Base-by-base conservation (phyloP, 768 basidiomycete genomes). In the Suillus spraguei region DNA sequence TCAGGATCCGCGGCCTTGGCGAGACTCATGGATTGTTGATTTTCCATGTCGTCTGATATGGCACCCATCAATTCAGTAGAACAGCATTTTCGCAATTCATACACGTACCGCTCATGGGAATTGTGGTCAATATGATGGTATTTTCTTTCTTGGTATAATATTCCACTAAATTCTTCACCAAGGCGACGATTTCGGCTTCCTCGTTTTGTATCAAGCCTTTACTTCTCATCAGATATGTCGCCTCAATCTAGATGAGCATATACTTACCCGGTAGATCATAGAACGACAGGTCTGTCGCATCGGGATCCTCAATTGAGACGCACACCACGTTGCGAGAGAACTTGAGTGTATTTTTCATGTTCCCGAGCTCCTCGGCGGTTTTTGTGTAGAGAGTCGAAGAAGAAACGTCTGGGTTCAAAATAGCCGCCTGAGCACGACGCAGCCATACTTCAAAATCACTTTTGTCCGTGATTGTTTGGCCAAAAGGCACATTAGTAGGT, bases 101-200 rank as follows among this genome's bases (percentile, higher is more conserved):
- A 17, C 22, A 67, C 70, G 63, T 64, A 87, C 89, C 88, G 56
- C 77, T 83, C 80, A 88, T 87, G 0, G 90, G 87, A 60, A 90
- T 83, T 0, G 87, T 83, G 0, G 90, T 82, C 1, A 92, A 78
- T 60, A 91, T 86, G 13, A 92, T 69, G 0, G 85, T 85, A 55
- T 88, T 87, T 9, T 74, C 64, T n/a, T 73, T 74, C 7, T 49
- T 59, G 65, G 89, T 86, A 58, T 85, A 78, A 3, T 71, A 68
- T 39, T 78, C 79, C 0, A 84, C 85, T 5, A 91, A 73, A 24
- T 78, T 61, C 36, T 75, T 73, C 24, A 91, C 82, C 8, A 87
- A 71, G 0, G 78, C 72, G 22, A 85, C 78, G 0, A 80, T 70
- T 0, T 77, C 74, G 0, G 74, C 63, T 0, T 76, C 74, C 36